Conservation (phyloP, 345 rosid genomes). For the Aethionema arabicum region DNA sequence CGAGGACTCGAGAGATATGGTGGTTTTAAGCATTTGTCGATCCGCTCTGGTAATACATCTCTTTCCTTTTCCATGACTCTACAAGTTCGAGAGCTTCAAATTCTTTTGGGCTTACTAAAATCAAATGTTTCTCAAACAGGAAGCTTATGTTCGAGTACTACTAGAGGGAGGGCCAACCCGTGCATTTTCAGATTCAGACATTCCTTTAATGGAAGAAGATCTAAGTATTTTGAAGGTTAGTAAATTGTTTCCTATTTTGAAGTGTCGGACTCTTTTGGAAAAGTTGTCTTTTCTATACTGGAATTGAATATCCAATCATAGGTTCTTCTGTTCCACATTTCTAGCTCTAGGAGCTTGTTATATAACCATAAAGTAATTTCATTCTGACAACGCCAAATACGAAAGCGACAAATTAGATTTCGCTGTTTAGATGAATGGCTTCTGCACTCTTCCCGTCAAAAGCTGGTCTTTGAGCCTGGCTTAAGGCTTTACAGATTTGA, state of each 20-base stretch:
- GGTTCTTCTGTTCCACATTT: constrained; percentile 2
- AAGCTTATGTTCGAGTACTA: constrained; percentile 73
- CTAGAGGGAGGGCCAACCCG: constrained; percentile 96
- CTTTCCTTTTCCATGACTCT: constrained; percentile 15
- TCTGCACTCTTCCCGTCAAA: neutral
- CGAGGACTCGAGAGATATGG: constrained; percentile 70
- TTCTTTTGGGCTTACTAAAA: constrained; percentile 1
- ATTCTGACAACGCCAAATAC: neutral
- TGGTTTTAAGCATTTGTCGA: constrained; percentile 75
- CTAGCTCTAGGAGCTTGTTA: neutral
- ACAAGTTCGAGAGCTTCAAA: constrained; percentile 15
- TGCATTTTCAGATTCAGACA: constrained; percentile 80
- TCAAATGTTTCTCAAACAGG: constrained; percentile 43
- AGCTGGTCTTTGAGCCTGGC: neutral
- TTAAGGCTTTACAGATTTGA: neutral
- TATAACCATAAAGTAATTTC: neutral
- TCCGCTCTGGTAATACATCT: constrained; percentile 55
- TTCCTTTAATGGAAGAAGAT: constrained; percentile 80
- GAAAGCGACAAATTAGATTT: neutral
- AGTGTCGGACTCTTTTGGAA: neutral
- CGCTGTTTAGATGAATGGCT: neutral
- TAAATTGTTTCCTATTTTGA: neutral
- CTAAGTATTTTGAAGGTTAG: constrained; percentile 64
- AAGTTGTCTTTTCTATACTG: neutral
- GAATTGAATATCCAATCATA: constrained; percentile 9